Evolutionary conservation across 306 rosid genomes (phyloP).

Genomic region (Cyclanthera cordifolia): DNA sequence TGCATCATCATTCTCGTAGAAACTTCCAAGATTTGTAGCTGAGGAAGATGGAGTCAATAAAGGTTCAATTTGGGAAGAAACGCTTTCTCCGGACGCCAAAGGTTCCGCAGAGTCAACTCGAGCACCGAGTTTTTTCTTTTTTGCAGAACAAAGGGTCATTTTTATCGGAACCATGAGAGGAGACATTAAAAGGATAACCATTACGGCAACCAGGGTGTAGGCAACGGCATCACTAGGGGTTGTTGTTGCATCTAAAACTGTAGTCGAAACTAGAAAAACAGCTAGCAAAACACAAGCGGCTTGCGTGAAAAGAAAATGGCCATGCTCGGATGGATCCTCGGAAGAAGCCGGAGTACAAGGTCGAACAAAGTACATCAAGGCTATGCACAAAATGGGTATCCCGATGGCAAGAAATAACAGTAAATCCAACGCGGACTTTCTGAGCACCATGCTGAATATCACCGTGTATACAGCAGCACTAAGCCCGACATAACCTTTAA

Average conservation of each 20-base stretch:
- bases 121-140: slow-evolving; percentile 15
- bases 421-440: slow-evolving; percentile 41
- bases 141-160: slow-evolving; percentile 59
- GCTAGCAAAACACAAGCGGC: slow-evolving; percentile 62
- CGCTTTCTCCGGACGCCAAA: slow-evolving; percentile 24
- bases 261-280: slow-evolving; percentile 39
- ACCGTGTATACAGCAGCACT: slow-evolving; percentile 75
- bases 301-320: slow-evolving; percentile 59
- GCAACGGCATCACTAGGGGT: slow-evolving; percentile 35
- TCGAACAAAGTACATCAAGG: slow-evolving; percentile 57
- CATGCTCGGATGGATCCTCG: slow-evolving; percentile 64
- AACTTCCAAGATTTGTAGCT: slow-evolving; percentile 33
- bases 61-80: slow-evolving; percentile 32
- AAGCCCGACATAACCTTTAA: slow-evolving; percentile 71
- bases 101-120: slow-evolving; percentile 32
- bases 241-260: slow-evolving; percentile 26
- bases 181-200: slow-evolving; percentile 51
- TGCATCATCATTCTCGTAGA: slow-evolving; percentile 40
- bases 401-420: slow-evolving; percentile 56
- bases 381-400: slow-evolving; percentile 40
- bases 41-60: slow-evolving; percentile 57
- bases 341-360: slow-evolving; percentile 77
- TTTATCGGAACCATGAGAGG: slow-evolving; percentile 69
- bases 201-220: slow-evolving; percentile 41
- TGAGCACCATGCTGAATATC: slow-evolving; percentile 37